phyloP scores from a whole-genome alignment of 805 yeast species.

The Ogataea glucozyma region DNA sequence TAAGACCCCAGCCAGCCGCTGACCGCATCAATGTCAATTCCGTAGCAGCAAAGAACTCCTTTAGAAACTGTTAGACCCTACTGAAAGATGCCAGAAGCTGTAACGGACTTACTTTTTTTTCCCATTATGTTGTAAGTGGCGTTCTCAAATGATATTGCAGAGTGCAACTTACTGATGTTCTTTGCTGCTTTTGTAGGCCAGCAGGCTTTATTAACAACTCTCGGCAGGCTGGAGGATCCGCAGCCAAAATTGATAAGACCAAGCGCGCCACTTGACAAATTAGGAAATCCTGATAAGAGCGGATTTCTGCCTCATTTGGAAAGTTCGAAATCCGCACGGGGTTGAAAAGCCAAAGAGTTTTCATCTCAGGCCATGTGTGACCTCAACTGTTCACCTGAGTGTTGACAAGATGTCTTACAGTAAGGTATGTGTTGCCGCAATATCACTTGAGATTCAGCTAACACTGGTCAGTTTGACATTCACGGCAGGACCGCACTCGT shows the following conservation, averaged over 20 bases:
- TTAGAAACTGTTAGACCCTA: slow-evolving; percentile 4
- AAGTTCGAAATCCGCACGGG: neutral
- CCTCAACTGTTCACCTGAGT: neutral
- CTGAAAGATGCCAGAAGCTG: neutral
- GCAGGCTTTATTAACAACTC: too few relatives aligned
- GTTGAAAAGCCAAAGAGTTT: too few relatives aligned
- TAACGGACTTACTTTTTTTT: slow-evolving; percentile 6
- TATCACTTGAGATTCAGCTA: neutral
- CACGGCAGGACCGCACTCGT: slow-evolving; percentile 21
- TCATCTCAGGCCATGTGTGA: too few relatives aligned
- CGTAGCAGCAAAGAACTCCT: slow-evolving; percentile 39
- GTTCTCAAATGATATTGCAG: too few relatives aligned
- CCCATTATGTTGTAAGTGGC: slow-evolving; percentile 3
- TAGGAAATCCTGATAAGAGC: slow-evolving; percentile 2
- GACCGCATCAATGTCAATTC: slow-evolving; percentile 41
- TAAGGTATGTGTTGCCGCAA: neutral
- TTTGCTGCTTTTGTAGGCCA: neutral
- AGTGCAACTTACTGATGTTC: neutral
- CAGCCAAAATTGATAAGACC: neutral
- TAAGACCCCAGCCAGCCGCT: slow-evolving; percentile 41
- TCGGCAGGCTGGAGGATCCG: too few relatives aligned
- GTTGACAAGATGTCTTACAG: neutral
- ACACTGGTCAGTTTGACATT: slow-evolving; percentile 15
- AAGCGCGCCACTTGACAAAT: neutral
- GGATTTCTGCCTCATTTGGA: neutral